Percentiles rank a stretch among this genome's conserved stretches.
Conservation (phyloP, 1,139 yeast genomes). For the Pichia sp. region DNA sequence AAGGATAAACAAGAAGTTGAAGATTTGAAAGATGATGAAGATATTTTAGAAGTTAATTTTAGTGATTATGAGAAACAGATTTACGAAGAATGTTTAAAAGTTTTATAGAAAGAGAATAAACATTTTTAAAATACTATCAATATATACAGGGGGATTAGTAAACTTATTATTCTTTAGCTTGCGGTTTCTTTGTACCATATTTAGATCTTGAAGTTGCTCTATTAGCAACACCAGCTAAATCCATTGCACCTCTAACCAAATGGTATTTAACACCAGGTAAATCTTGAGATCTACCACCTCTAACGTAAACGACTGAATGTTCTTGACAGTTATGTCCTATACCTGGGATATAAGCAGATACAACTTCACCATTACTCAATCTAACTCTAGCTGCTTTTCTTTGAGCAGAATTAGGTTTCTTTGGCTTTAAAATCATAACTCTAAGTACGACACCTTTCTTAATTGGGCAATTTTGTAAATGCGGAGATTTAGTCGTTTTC, state of each 20-base stretch:
- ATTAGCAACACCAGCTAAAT: conserved; percentile 91
- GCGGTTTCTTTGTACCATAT: conserved; percentile 90
- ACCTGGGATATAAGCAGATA: conserved; percentile 94
- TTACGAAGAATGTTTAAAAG: conserved; percentile 39
- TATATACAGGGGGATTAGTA: no score
- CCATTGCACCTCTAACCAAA: conserved; percentile 88
- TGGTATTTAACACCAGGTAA: conserved; percentile 97
- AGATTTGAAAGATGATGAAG: conserved; percentile 6
- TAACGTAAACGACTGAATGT: conserved; percentile 88
- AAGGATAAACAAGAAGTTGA: conserved; percentile 24
- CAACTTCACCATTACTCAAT: conserved; percentile 79
- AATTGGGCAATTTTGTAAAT: conserved; percentile 73
- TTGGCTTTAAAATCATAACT: conserved; percentile 92
- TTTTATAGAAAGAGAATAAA: conserved; percentile 2
- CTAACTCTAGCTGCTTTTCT: conserved; percentile 96
- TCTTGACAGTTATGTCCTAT: conserved; percentile 99
- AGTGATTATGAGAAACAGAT: conserved; percentile 29
- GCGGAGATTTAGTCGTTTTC: conserved; percentile 62
- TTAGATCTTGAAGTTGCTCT: conserved; percentile 84
- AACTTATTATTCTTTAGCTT: conserved; percentile 32
- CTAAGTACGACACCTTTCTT: conserved; percentile 91
- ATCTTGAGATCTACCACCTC: conserved; percentile 98
- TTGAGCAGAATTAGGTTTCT: conserved; percentile 97
- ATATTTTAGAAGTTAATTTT: conserved; percentile 19
- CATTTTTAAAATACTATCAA: no score